Evolutionary conservation across 2,329 filamentous ascomycete species (phyloP).

Genomic region (Phaeosphaeria sp.): DNA sequence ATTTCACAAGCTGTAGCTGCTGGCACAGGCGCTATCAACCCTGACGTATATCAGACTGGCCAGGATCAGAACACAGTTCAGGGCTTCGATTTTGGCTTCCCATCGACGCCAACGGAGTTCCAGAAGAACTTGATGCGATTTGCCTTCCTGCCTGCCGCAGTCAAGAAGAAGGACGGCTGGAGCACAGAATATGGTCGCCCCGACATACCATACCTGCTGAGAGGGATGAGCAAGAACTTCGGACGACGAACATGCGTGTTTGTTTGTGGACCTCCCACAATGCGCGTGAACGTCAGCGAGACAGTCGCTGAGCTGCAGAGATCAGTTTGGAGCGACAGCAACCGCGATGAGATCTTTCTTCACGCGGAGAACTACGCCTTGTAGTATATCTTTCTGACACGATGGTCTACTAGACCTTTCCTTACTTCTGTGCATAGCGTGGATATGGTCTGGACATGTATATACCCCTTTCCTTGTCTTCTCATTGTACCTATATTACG

Average conservation of each 20-base stretch:
- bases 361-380: conserved; percentile 96
- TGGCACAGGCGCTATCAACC: conserved; percentile 48
- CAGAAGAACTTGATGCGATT: conserved; percentile 91
- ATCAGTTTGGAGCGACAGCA: conserved; percentile 79
- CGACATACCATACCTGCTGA: conserved; percentile 85
- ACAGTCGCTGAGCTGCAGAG: conserved; percentile 83
- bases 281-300: conserved; percentile 87
- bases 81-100: conserved; percentile 70
- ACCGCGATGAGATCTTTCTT: conserved; percentile 87
- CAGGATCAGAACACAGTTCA: conserved; percentile 22
- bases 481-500: conserved; percentile 20
- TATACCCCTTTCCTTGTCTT: conserved; percentile 23
- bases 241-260: conserved; percentile 87
- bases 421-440: conserved; percentile 37
- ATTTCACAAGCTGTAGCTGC: conserved; percentile 48
- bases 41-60: conserved; percentile 49
- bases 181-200: conserved; percentile 91
- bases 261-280: conserved; percentile 86
- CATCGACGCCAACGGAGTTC: conserved; percentile 82
- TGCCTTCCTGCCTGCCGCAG: conserved; percentile 71
- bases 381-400: conserved; percentile 50
- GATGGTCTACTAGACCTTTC: conserved; percentile 5
- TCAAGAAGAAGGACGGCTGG: conserved; percentile 74
- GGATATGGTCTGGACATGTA: conserved; percentile 19
- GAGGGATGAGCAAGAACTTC: conserved; percentile 81